Base-by-base conservation (phyloP, 2,329 filamentous ascomycete species). In the Arthrobotrys sphaeroides region DNA sequence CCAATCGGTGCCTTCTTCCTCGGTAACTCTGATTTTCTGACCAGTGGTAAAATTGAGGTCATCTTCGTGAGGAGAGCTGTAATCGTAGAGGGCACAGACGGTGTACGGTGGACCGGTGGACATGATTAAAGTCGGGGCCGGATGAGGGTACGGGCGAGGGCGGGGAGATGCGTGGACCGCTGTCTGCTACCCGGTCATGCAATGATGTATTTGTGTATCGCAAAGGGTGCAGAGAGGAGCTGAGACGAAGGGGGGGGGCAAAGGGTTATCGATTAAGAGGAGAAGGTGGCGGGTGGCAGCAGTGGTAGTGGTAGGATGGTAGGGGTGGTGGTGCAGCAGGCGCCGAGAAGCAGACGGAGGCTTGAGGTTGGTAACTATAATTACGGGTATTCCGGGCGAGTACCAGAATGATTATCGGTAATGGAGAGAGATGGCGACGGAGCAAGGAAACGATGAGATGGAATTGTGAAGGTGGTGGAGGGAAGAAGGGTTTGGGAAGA, bases 61-160 rank as follows among this genome's bases (percentile, higher is more conserved):
- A 84, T 99, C 95, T 80, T 97, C 93, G 83, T 99, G 94, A 77
- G 88, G 88, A 79, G 95, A 98, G 82, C 87, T 86, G 85, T 99
- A 99, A 83, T 98, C 94, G 85, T 91, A 99, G 81, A 98, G 84
- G 79, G 95, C 93, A 87, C 94, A 96, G 85, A 99, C 95, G 84
- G 92, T 96, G 87, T 97, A 97, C 76, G 90, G 89, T 80, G 86
- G 86, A 43, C 86, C 86, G 20, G 64, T 49, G 22, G 64, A 43
- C 64, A 75, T 75, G 57, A 38, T 57, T 12, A 40, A 13, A 13
- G 36, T 43, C 51, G 28, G 28, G 6, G 24, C 6, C 7, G 9
- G 24, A 28, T 13, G 13, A 28, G 45, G 24, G n/a, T 6, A 13
- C 13, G 36, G 5, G 36, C 3, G 13, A 13, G 13, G 6, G 36